These are phyloP conservation scores for Cyamopsis tetragonoloba DNA, from an alignment of 306 rosid genomes.

Conservation along the genomic window DNA sequence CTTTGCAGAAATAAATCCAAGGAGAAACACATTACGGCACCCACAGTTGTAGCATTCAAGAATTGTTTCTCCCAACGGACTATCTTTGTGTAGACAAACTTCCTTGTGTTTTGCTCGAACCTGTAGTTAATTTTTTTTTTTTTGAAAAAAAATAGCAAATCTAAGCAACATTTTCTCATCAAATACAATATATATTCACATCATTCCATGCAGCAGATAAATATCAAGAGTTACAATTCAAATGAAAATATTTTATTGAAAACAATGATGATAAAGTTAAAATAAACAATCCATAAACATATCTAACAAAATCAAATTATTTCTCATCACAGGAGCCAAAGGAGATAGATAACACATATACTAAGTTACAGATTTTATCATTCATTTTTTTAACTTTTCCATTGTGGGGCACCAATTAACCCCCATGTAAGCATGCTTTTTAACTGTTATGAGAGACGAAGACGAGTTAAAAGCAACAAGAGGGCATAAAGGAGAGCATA, in stretches of 20 bases:
- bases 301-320: not conserved
- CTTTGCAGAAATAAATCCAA: slow-evolving; percentile 97
- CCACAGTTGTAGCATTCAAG: slow-evolving; percentile 99
- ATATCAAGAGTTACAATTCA: not conserved
- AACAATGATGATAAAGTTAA: not conserved
- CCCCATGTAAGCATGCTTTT: not conserved
- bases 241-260: not conserved
- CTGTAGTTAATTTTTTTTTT: too few species aligned
- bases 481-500: not conserved
- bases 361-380: not conserved
- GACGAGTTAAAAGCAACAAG: not conserved
- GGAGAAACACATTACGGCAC: slow-evolving; percentile 96
- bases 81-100: slow-evolving; percentile 98
- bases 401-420: not conserved
- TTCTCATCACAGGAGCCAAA: not conserved
- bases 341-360: not conserved
- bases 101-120: slow-evolving; percentile 99
- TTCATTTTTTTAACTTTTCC: not conserved
- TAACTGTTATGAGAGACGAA: not conserved
- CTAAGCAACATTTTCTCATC: slow-evolving; percentile 16
- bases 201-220: not conserved
- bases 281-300: not conserved
- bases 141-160: slow-evolving; percentile 10
- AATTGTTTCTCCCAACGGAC: slow-evolving; percentile 97
- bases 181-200: slow-evolving; percentile 10